Percentiles rank a stretch among this genome's conserved stretches.
phyloP scores from a whole-genome alignment of 768 basidiomycete species.

The Tulasnella sp. region DNA sequence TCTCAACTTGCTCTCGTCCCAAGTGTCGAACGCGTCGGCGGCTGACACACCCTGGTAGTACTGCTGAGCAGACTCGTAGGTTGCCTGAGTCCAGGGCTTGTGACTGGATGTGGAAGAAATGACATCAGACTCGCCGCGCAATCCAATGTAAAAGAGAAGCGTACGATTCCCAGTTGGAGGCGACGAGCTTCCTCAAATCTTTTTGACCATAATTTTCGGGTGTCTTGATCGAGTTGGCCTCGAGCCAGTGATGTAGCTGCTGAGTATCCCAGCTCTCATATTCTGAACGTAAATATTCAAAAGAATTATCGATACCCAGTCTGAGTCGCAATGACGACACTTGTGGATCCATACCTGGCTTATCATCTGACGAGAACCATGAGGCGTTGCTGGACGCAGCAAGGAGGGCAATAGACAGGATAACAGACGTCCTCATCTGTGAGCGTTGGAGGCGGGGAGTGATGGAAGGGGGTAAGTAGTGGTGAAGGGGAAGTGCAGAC shows the following conservation, averaged over 20 bases:
- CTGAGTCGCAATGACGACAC: background rate
- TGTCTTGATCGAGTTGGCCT: constrained; percentile 48
- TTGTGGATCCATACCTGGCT: background rate
- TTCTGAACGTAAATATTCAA: constrained; percentile 24
- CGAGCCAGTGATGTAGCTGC: constrained; percentile 58
- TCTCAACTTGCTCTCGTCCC: constrained; percentile 76
- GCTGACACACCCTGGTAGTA: constrained; percentile 47
- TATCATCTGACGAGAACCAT: background rate
- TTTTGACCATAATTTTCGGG: constrained; percentile 33
- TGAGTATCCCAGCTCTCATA: constrained; percentile 47
- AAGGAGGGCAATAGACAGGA: background rate
- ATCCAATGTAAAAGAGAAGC: background rate
- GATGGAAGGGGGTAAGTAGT: too few relatives aligned
- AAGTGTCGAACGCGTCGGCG: constrained; percentile 51
- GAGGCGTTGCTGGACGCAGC: constrained; percentile 1
- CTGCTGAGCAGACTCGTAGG: constrained; percentile 51
- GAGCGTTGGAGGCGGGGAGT: background rate
- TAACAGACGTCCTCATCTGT: constrained; percentile 1
- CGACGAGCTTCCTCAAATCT: constrained; percentile 39
- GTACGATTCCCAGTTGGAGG: constrained; percentile 45
- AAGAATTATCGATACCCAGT: background rate
- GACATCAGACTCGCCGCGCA: background rate
- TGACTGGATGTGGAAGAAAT: background rate
- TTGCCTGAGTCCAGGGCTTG: constrained; percentile 46
- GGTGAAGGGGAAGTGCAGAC: background rate